Base-by-base conservation (phyloP, 1,284 basidiomycete species). In the Boletus holoroseus region DNA sequence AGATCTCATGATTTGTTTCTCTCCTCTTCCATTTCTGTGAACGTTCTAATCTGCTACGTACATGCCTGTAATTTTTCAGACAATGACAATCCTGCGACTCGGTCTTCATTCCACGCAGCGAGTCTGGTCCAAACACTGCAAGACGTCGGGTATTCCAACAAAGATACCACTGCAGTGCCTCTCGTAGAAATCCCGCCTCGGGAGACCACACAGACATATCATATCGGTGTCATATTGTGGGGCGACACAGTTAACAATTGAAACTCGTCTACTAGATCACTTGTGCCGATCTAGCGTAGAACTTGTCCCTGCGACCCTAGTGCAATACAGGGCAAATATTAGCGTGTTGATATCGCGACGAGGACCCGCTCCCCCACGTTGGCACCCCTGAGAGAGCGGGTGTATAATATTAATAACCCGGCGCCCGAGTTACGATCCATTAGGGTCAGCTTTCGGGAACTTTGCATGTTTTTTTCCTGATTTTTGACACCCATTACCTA, bases 311-410 rank as follows among this genome's bases (percentile, higher is more conserved):
- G 5, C 20, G 13, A 13, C 36, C 20, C 12, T 37, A 13, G 20
- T 20, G 12, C 6, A 18, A 37, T 20, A 7, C 20, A 0, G 2
- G 20, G 20, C 7, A 37, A 12, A 20, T 1, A 12, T 15, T 22
- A 13, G 36, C 20, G 12, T 20, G 3, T 20, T 3, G 20, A 15
- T 7, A 13, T 22, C 12, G 15, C 34, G 20, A 38, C 4, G 36
- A 22, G 36, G 20, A 7, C 5, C 36, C 22, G 22, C 22, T 15
- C n/a, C 24, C 20, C 31, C 31, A 27, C 32, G 41, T 37, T 36
- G 46, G 22, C 35, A 41, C 27, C 3, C 55, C 54, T 50, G 55
- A 45, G 55, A 55, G 49, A 58, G 3, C 18, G 4, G 22, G 27
- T 18, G 28, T 16, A 36, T 44, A 30, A 22, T 22, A 22, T 22